Evolutionary conservation across 1,139 yeast genomes (phyloP).

Genomic region (Debaryomyces psychrophilus): DNA sequence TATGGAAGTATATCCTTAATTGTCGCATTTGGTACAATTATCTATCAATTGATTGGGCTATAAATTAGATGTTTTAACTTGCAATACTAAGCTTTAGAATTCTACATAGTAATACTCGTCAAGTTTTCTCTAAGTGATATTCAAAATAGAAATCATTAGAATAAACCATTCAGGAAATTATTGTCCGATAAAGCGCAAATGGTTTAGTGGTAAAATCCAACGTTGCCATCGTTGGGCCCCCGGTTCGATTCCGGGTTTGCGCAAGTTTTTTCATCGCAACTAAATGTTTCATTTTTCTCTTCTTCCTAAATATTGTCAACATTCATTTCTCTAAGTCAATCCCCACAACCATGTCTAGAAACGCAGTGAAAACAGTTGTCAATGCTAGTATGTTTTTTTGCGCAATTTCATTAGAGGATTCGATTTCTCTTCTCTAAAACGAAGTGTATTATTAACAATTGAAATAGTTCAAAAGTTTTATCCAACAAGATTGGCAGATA

Average conservation of each 20-base stretch:
- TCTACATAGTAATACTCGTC: too few relatives aligned
- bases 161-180: too few relatives aligned
- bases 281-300: neutral
- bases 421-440: neutral
- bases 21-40: neutral
- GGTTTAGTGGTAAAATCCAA: conserved; percentile 21
- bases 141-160: too few relatives aligned
- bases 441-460: conserved; percentile 19
- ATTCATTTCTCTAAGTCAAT: neutral
- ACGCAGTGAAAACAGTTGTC: conserved; percentile 50
- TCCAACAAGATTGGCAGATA: conserved; percentile 78
- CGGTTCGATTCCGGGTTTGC: conserved; percentile 22
- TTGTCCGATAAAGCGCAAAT: conserved; percentile 19
- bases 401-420: neutral
- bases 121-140: too few relatives aligned
- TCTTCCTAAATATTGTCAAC: neutral
- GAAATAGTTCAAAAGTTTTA: conserved; percentile 62
- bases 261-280: conserved; percentile 13
- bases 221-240: conserved; percentile 22
- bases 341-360: conserved; percentile 32
- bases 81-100: too few relatives aligned
- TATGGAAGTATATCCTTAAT: neutral
- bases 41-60: too few relatives aligned
- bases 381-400: conserved; percentile 39
- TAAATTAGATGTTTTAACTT: too few relatives aligned